Conservation (phyloP, 345 rosid species). For the Angophora floribunda region DNA sequence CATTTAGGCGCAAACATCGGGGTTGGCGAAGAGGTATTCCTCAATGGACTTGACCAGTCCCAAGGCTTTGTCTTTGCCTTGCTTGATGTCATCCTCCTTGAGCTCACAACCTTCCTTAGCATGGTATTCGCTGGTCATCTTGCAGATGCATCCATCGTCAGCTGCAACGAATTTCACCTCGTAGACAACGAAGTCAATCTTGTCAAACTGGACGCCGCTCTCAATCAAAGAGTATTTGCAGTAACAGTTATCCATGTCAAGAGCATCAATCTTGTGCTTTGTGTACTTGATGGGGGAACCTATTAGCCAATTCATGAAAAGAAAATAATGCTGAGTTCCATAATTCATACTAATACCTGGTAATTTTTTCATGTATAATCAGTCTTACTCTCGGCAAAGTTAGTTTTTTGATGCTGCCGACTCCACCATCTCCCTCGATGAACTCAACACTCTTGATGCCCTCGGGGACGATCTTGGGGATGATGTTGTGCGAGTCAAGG, state of each 20-base stretch:
- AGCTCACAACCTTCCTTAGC: conserved; percentile 16
- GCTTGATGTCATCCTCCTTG: conserved; percentile 19
- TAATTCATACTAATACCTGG: no score
- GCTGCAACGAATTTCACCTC: conserved; percentile 15
- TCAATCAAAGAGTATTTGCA: conserved; percentile 34
- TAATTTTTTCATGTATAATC: not conserved
- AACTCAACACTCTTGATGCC: conserved; percentile 7
- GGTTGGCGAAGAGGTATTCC: conserved; percentile 6
- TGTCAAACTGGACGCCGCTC: conserved; percentile 10
- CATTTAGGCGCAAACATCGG: conserved; percentile 2
- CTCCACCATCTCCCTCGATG: not conserved
- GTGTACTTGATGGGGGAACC: conserved; percentile 13
- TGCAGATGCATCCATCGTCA: conserved; percentile 21
- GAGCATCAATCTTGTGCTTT: conserved; percentile 22
- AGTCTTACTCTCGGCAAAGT: not conserved
- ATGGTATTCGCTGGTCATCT: conserved; percentile 24
- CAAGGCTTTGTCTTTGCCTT: conserved; percentile 22
- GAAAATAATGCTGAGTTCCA: not conserved
- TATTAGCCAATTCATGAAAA: not conserved
- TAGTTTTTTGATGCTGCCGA: not conserved
- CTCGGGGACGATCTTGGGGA: conserved; percentile 2
- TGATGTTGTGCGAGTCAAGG: conserved; percentile 15
- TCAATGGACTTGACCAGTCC: conserved; percentile 25
- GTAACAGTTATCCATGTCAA: conserved; percentile 13
- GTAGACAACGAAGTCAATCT: conserved; percentile 7